These are phyloP conservation scores for Leccinum rimulosum DNA, from an alignment of 768 basidiomycete species.

Conservation along the genomic window DNA sequence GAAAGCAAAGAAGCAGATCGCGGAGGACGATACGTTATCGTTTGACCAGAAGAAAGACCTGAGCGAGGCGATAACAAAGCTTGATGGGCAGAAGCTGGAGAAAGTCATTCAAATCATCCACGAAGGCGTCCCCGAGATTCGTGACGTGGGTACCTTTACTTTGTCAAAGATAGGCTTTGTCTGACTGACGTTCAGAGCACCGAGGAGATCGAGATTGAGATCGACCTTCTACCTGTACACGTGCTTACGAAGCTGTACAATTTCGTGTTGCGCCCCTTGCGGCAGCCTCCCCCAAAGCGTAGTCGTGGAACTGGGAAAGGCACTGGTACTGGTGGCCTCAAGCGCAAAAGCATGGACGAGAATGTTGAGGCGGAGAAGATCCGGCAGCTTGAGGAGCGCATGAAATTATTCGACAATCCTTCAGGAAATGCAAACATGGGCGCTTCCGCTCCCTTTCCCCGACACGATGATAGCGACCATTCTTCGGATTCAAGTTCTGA, in stretches of 20 bases:
- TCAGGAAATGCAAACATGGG: constrained; percentile 37
- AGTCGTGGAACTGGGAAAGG: constrained; percentile 65
- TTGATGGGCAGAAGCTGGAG: constrained; percentile 82
- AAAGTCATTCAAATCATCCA: constrained; percentile 95
- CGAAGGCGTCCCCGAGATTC: constrained; percentile 88
- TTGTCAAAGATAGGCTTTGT: constrained; percentile 10
- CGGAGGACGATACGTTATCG: constrained; percentile 80
- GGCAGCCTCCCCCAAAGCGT: constrained; percentile 63
- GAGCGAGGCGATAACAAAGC: constrained; percentile 86
- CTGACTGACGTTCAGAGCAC: constrained; percentile 59
- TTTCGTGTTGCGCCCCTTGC: constrained; percentile 82
- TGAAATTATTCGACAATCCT: constrained; percentile 76
- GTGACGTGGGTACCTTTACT: constrained; percentile 66
- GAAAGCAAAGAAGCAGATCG: constrained; percentile 61
- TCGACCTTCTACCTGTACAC: constrained; percentile 81
- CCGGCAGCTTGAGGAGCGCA: constrained; percentile 81
- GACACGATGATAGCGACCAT: constrained; percentile 58
- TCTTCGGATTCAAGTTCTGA: constrained; percentile 80
- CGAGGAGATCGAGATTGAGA: constrained; percentile 98
- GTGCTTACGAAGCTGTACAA: constrained; percentile 95
- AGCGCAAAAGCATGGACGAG: constrained; percentile 97
- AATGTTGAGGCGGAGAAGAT: constrained; percentile 96
- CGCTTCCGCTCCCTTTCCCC: constrained; percentile 34
- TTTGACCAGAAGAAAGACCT: constrained; percentile 99
- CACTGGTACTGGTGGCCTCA: constrained; percentile 84